Percentiles rank a stretch among this genome's conserved stretches.
Conservation (phyloP, 2,329 filamentous ascomycete species). For the Aspergillus sergii region DNA sequence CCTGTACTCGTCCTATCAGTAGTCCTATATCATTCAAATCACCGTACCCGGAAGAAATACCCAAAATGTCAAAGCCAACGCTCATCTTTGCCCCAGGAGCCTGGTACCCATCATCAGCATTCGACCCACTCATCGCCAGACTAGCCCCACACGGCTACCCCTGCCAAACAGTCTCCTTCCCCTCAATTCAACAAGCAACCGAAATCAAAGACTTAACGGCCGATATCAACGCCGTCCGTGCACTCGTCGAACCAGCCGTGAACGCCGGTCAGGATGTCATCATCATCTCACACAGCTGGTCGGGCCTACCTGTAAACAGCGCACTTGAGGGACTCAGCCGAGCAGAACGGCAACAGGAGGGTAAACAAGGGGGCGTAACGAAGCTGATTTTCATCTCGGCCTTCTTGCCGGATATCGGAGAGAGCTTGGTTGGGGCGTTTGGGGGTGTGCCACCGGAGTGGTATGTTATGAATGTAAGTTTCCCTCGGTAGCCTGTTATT, state of each 20-base stretch:
- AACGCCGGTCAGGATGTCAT: slow-evolving; percentile 34
- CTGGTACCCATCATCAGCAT: slow-evolving; percentile 35
- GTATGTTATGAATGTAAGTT: slow-evolving; percentile 35
- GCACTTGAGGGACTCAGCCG: slow-evolving; percentile 36
- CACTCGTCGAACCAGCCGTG: slow-evolving; percentile 32
- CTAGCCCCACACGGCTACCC: slow-evolving; percentile 22
- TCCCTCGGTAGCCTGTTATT: background rate
- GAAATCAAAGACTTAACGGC: slow-evolving; percentile 28
- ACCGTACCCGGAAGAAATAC: background rate
- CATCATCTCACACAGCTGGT: slow-evolving; percentile 40
- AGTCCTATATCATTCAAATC: background rate
- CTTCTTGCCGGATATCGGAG: slow-evolving; percentile 35
- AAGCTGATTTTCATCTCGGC: slow-evolving; percentile 37
- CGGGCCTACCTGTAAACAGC: slow-evolving; percentile 40
- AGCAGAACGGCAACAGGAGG: slow-evolving; percentile 26
- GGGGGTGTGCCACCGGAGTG: slow-evolving; percentile 31
- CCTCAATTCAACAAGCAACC: slow-evolving; percentile 30
- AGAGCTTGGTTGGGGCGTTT: slow-evolving; percentile 34
- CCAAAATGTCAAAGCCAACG: slow-evolving; percentile 23
- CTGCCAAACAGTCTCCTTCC: slow-evolving; percentile 29
- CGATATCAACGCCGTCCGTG: slow-evolving; percentile 35
- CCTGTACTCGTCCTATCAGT: background rate
- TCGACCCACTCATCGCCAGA: slow-evolving; percentile 27
- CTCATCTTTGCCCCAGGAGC: slow-evolving; percentile 35
- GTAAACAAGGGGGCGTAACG: slow-evolving; percentile 36